Base-by-base conservation (phyloP, 345 rosid species). In the Eutrema yunnanense region DNA sequence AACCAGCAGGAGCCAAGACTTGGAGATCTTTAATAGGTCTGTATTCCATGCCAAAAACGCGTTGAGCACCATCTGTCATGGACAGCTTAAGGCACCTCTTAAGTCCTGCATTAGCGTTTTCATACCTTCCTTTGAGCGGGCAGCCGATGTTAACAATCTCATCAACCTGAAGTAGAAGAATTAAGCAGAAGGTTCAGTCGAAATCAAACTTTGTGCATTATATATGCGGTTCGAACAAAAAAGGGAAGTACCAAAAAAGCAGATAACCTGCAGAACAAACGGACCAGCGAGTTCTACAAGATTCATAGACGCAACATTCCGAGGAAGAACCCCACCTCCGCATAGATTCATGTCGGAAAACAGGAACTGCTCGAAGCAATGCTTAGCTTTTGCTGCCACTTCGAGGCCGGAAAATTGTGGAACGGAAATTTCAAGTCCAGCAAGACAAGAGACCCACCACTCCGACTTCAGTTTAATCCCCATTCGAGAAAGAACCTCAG, bases 21-120 rank as follows among this genome's bases (percentile, higher is more conserved):
- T 86, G 83, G 54, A 95, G 97, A 80, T 86, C 88, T 69, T 88
- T 88, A 46, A 95, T 84, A 14, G 96, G 97, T 83, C 96, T 82
- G 76, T 95, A 92, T 67, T 95, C 99, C 86, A 90, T 85, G 38
- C 90, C 99, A 56, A 88, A 95, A 41, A 95, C 87, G 9, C 91
- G 96, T 54, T 92, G 99, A 71, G 84, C 81, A 58, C 98, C 99
- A 79, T 95, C 97, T 0, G 99, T 92, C 93, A 92, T 85, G 22
- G 92, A 87, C 68, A 95, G 62, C 82, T 95, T 95, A 55, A 95
- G 89, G 78, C 99, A 87, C 82, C 97, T 84, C 85, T 95, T 92
- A 73, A 80, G 66, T 58, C 99, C 96, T n/a, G 86, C 48, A 53
- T 85, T 73, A 16, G 83, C 83, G 12, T 87, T 90, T 48, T 88